Base-by-base conservation (phyloP, 106 monocot species). In the Phalaenopsis equestris region DNA sequence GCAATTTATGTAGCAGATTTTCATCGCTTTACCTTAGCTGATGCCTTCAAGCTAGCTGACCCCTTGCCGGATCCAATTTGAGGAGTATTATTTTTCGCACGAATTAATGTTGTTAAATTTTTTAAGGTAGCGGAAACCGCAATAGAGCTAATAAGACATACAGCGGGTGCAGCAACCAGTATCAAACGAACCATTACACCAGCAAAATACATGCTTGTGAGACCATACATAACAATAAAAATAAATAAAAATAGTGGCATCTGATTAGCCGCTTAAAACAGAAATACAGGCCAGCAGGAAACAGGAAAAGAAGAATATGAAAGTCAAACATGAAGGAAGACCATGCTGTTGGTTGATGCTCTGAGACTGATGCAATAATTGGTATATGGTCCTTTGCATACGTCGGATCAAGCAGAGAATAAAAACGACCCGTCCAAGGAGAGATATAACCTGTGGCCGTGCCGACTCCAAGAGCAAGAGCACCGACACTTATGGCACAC, bases 161-260 rank as follows among this genome's bases (percentile, higher is more conserved):
- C 81, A 85, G 92, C 92, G 48, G 92, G 92, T 75, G 92, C 84
- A 39, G 92, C 92, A 14, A 93, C 92, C 75, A 93, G 90, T 68
- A 93, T 93, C 49, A 93, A 88, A n/a, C 92, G 90, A 55, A 93
- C 92, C 92, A 93, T 93, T 78, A 93, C 92, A 56, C 92, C 90
- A 77, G 92, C 92, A 90, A 93, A 93, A 78, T 93, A 93, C 90
- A 93, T 88, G 83, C 92, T 93, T 56, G 92, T 93, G 42, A 93
- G 90, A 38, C 92, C 90, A 86, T 93, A 93, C 92, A 93, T 93
- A 21, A 93, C 92, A 72, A 93, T 77, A 56, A 93, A 93, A 67
- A 93, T 93, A 5, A 72, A 93, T 77, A 56, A 93, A 93, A 67
- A 93, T 93, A 5, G 90, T 90, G 55, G 92, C 92, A 86, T 93